Conservation (phyloP, 1,139 yeast genomes). For the Geotrichum cucujoidarum region DNA sequence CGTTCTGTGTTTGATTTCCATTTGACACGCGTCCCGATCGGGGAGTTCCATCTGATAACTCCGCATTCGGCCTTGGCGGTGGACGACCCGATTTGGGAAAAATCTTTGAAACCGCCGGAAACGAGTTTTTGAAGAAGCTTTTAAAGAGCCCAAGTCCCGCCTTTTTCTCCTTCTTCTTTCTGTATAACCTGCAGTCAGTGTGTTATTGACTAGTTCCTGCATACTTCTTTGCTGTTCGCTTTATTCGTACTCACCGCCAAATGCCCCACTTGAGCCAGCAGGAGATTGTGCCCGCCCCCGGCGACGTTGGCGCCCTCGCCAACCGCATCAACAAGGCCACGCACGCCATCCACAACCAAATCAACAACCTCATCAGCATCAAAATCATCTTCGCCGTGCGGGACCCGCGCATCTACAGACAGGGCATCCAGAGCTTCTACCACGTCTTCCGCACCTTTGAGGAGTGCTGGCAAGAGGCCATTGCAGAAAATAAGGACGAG, state of each 20-base stretch:
- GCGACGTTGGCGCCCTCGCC: slow-evolving; percentile 75
- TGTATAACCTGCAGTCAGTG: background rate
- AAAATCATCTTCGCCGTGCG: slow-evolving; percentile 71
- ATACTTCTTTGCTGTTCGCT: background rate
- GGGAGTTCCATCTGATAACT: too few relatives aligned
- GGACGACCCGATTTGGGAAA: too few relatives aligned
- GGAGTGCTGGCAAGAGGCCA: slow-evolving; percentile 34
- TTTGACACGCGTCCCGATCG: too few relatives aligned
- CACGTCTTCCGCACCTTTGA: slow-evolving; percentile 72
- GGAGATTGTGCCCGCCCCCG: slow-evolving; percentile 65
- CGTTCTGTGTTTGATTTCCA: too few relatives aligned
- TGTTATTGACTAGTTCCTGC: background rate
- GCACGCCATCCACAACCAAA: slow-evolving; percentile 58
- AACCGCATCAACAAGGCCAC: slow-evolving; percentile 74
- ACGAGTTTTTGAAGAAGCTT: too few relatives aligned
- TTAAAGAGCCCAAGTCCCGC: too few relatives aligned
- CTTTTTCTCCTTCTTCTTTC: background rate
- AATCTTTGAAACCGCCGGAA: too few relatives aligned
- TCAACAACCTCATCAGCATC: slow-evolving; percentile 63
- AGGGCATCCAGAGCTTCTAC: slow-evolving; percentile 73
- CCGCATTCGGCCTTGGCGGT: too few relatives aligned
- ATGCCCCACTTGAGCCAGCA: slow-evolving; percentile 39
- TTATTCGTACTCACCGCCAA: background rate
- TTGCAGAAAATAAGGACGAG: slow-evolving; percentile 46
- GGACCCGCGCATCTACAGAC: slow-evolving; percentile 72